Percentiles rank a stretch among this genome's conserved stretches.
These are phyloP conservation scores for Fusarium setosum DNA, from an alignment of 2,329 filamentous ascomycete species.

Conservation along the genomic window DNA sequence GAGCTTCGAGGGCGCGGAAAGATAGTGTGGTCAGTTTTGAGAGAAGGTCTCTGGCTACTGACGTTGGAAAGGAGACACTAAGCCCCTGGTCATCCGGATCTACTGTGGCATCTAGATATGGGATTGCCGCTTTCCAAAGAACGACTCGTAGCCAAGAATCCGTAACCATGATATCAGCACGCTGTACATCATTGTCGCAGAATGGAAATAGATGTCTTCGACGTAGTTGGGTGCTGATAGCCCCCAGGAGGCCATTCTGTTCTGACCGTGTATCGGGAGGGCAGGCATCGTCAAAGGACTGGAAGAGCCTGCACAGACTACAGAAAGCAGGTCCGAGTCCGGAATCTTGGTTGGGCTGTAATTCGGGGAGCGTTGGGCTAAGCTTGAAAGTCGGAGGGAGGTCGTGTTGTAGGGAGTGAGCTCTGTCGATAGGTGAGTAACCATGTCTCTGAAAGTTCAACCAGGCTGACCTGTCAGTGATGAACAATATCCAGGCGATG, in stretches of 20 bases:
- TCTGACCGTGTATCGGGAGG: conserved; percentile 11
- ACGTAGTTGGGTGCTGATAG: conserved; percentile 17
- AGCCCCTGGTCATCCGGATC: conserved; percentile 16
- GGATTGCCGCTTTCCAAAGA: conserved; percentile 25
- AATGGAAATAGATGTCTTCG: not conserved
- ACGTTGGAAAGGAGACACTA: conserved; percentile 20
- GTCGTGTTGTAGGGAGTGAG: conserved; percentile 22
- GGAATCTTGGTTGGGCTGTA: not conserved
- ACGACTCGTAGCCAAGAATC: conserved; percentile 23
- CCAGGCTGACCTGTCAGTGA: conserved; percentile 10
- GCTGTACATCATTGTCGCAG: conserved; percentile 17
- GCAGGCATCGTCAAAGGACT: conserved; percentile 21
- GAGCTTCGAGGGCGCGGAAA: conserved; percentile 16
- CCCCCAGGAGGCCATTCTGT: conserved; percentile 3
- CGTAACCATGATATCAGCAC: conserved; percentile 18
- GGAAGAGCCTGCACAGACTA: conserved; percentile 22
- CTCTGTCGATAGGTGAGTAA: not conserved
- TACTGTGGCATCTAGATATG: conserved; percentile 10
- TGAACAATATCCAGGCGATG: conserved; percentile 23
- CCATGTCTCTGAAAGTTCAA: not conserved
- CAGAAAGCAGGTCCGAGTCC: conserved; percentile 16
- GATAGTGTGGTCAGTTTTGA: conserved; percentile 16
- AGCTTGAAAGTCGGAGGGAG: conserved; percentile 24
- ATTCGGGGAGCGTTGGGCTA: conserved; percentile 14
- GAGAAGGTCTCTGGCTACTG: conserved; percentile 18